Conservation (phyloP, 1,284 basidiomycete species). For the Ustilago sp. region DNA sequence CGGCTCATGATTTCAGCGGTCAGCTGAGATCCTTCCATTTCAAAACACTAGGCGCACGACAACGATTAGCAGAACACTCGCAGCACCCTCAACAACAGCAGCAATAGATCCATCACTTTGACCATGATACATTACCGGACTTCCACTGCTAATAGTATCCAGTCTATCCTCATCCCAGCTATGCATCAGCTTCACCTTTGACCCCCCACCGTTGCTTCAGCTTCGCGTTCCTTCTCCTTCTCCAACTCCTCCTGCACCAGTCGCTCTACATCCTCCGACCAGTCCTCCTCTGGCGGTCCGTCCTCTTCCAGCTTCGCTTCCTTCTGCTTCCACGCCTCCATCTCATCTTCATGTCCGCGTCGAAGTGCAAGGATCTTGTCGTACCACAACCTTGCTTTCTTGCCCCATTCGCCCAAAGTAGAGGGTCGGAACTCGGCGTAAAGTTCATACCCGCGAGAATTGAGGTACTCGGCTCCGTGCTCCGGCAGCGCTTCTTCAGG, state of each 20-base stretch:
- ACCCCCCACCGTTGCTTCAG: not conserved
- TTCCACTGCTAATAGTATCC: slow-evolving; percentile 4
- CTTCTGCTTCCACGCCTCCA: slow-evolving; percentile 35
- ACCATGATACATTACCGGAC: not conserved
- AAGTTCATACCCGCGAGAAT: slow-evolving; percentile 57
- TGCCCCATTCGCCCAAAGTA: slow-evolving; percentile 68
- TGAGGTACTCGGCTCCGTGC: slow-evolving; percentile 49
- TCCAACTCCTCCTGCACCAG: slow-evolving; percentile 43
- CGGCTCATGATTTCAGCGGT: not conserved
- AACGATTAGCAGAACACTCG: slow-evolving; percentile 27
- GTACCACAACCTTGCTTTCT: slow-evolving; percentile 58
- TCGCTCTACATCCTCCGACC: slow-evolving; percentile 41
- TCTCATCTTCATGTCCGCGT: slow-evolving; percentile 33
- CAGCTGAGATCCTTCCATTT: not conserved
- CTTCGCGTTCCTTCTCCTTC: slow-evolving; percentile 12
- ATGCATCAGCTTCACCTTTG: slow-evolving; percentile 6
- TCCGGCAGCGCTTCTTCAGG: not conserved
- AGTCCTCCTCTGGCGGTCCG: slow-evolving; percentile 39
- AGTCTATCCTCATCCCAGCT: not conserved
- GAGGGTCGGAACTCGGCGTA: slow-evolving; percentile 65
- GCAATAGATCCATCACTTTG: not conserved
- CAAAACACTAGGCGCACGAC: slow-evolving; percentile 15
- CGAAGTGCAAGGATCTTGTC: slow-evolving; percentile 58
- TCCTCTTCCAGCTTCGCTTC: slow-evolving; percentile 27
- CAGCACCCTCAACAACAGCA: not conserved